Evolutionary conservation across 306 rosid genomes (phyloP).

Genomic region (Rubus parviflorus): DNA sequence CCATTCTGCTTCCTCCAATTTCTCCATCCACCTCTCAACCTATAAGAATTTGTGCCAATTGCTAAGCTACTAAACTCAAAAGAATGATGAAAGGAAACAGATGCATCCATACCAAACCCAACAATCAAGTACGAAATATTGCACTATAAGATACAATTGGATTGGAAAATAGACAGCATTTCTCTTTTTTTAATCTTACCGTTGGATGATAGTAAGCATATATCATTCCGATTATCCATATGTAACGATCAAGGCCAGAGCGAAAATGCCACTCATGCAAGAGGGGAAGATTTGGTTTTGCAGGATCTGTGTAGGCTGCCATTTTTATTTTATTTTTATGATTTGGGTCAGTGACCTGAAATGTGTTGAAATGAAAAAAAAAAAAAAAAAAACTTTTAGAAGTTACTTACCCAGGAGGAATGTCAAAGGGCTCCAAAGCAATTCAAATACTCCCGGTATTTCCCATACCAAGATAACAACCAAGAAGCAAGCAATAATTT

Average conservation of each 20-base stretch:
- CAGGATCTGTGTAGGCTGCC: constrained; percentile 77
- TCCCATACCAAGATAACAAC: constrained; percentile 86
- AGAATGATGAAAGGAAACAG: constrained; percentile 4
- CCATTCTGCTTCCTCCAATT: constrained; percentile 82
- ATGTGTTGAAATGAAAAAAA: constrained; percentile 17
- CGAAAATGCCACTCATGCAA: constrained; percentile 97
- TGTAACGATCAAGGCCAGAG: constrained; percentile 95
- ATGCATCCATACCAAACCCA: constrained; percentile 14
- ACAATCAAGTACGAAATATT: constrained; percentile 11
- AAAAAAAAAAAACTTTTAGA: constrained; percentile 22
- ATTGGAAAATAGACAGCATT: neutral
- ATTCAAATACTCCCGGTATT: constrained; percentile 92
- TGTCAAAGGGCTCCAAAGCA: constrained; percentile 80
- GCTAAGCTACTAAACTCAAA: constrained; percentile 17
- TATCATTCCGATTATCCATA: constrained; percentile 97
- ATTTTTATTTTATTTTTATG: constrained; percentile 10
- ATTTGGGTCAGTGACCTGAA: constrained; percentile 32
- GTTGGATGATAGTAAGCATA: constrained; percentile 96
- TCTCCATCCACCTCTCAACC: constrained; percentile 97
- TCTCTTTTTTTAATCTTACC: constrained; percentile 45
- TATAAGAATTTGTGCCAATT: constrained; percentile 34
- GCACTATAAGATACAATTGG: constrained; percentile 4
- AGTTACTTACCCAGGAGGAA: constrained; percentile 75
- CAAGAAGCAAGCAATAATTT: constrained; percentile 70
- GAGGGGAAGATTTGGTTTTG: constrained; percentile 57